Evolutionary conservation across 2,329 filamentous ascomycete species (phyloP).

Genomic region (Coniochaeta ligniaria): DNA sequence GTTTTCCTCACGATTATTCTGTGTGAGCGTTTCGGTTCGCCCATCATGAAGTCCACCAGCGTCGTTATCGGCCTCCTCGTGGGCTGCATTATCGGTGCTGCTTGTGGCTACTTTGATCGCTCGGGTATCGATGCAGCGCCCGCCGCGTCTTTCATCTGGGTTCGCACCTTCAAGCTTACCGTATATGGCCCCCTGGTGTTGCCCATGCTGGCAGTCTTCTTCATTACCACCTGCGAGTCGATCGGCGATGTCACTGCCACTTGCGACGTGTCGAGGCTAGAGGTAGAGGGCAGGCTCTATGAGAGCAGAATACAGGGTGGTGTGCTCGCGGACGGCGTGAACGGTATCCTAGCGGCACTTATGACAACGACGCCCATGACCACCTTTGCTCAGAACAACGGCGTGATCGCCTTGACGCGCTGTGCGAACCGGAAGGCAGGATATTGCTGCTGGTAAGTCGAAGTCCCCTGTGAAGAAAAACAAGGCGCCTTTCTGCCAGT

Average conservation of each 20-base stretch:
- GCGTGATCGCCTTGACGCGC: slow-evolving; percentile 73
- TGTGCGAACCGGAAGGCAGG: slow-evolving; percentile 78
- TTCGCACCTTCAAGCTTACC: slow-evolving; percentile 65
- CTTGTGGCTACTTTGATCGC: slow-evolving; percentile 71
- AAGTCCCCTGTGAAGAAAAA: background rate
- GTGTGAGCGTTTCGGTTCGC: slow-evolving; percentile 73
- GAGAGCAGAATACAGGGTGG: slow-evolving; percentile 75
- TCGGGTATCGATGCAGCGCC: slow-evolving; percentile 65
- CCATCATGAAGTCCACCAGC: slow-evolving; percentile 76
- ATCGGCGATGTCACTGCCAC: slow-evolving; percentile 78
- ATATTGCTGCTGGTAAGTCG: slow-evolving; percentile 56
- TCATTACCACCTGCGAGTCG: slow-evolving; percentile 71
- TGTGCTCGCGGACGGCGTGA: slow-evolving; percentile 69
- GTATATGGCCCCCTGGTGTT: slow-evolving; percentile 69
- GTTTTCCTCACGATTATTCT: slow-evolving; percentile 75
- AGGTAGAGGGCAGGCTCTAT: slow-evolving; percentile 65
- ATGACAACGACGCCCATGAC: slow-evolving; percentile 77
- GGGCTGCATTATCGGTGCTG: slow-evolving; percentile 73
- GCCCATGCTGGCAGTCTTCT: slow-evolving; percentile 61
- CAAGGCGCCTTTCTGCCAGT: background rate
- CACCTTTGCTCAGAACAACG: slow-evolving; percentile 79
- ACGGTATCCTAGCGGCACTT: slow-evolving; percentile 66
- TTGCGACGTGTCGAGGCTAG: slow-evolving; percentile 70
- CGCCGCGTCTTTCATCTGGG: slow-evolving; percentile 69
- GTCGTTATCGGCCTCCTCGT: slow-evolving; percentile 68